These are phyloP conservation scores for Beverwykella pulmonaria DNA, from an alignment of 495 filamentous ascomycete species.

Conservation along the genomic window DNA sequence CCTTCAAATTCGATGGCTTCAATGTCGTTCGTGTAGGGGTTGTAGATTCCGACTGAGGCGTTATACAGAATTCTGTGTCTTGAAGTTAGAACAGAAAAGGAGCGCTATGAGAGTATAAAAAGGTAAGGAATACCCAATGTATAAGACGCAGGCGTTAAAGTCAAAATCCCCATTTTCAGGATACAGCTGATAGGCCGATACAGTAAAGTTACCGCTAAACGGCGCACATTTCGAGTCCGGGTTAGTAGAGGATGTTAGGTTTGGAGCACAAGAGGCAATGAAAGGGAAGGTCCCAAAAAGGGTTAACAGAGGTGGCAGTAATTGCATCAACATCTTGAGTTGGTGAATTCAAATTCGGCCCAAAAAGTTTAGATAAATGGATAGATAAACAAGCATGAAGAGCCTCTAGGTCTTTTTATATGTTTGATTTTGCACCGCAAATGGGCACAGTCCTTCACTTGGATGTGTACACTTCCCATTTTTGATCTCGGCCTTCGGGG, in stretches of 20 bases:
- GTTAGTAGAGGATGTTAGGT: neutral
- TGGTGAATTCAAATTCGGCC: no score
- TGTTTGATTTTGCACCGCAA: no score
- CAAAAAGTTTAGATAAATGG: no score
- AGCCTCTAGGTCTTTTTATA: no score
- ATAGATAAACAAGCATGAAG: no score
- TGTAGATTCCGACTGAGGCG: slow-evolving; percentile 13
- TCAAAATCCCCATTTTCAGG: slow-evolving; percentile 15
- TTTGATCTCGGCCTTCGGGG: no score
- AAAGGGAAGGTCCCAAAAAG: no score
- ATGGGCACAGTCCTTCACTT: no score
- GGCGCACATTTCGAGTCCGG: neutral
- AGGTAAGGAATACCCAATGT: neutral
- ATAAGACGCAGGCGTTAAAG: slow-evolving; percentile 2
- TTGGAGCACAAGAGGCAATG: neutral
- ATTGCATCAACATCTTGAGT: no score
- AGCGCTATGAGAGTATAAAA: neutral
- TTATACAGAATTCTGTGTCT: neutral
- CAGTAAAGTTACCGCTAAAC: slow-evolving; percentile 9
- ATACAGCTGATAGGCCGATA: slow-evolving; percentile 2
- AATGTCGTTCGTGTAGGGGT: slow-evolving; percentile 4
- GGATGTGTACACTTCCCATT: no score
- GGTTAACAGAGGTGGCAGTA: no score
- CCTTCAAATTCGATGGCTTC: slow-evolving; percentile 11
- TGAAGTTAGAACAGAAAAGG: neutral